phyloP scores from a whole-genome alignment of 257 asterid genomes.

The Forsythia suspensa region DNA sequence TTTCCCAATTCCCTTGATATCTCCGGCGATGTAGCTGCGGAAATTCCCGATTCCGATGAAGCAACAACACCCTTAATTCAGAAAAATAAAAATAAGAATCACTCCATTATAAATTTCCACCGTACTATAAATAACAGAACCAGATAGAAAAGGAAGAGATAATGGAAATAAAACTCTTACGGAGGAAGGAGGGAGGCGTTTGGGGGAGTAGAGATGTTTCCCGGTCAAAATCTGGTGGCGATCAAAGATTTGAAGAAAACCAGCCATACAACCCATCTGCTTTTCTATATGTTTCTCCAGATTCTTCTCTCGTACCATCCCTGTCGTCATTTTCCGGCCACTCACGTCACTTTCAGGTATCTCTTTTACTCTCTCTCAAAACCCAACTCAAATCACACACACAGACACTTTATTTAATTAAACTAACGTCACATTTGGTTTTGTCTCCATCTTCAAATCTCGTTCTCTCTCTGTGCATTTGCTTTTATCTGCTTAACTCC shows the following conservation, averaged over 20 bases:
- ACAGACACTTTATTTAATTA: conserved; percentile 7
- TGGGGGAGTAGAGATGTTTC: conserved; percentile 52
- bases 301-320: conserved; percentile 45
- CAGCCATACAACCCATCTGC: conserved; percentile 55
- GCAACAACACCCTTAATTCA: conserved; percentile 46
- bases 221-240: conserved; percentile 74
- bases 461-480: conserved; percentile 7
- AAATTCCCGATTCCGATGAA: conserved; percentile 53
- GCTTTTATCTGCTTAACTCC: conserved; percentile 48
- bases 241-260: conserved; percentile 75
- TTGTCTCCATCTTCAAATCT: conserved; percentile 3
- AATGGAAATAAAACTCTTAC: conserved; percentile 24
- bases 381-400: neutral
- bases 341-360: conserved; percentile 20
- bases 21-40: conserved; percentile 47
- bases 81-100: neutral
- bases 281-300: conserved; percentile 53
- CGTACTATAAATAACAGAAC: neutral
- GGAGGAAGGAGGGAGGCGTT: conserved; percentile 61
- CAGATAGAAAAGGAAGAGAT: neutral
- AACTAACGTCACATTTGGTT: conserved; percentile 33
- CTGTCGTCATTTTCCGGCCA: conserved; percentile 37
- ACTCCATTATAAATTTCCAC: neutral
- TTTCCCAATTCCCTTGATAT: conserved; percentile 40
- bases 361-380: neutral